These are phyloP conservation scores for Phytophthora pinifolia DNA, from an alignment of 352 stramenopile species.

Conservation along the genomic window DNA sequence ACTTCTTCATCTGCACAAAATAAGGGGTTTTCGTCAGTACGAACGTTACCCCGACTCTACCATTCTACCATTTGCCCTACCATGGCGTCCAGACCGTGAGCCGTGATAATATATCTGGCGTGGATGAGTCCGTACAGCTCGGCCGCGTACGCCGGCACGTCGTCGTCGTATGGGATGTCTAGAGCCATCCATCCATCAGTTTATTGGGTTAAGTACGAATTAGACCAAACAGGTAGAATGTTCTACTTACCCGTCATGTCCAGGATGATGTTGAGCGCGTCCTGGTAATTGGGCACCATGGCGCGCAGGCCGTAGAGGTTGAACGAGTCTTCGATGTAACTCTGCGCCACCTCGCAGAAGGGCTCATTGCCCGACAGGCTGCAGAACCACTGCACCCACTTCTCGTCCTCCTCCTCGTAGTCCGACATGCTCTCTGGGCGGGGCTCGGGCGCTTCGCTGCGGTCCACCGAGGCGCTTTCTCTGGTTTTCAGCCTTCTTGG, in stretches of 20 bases:
- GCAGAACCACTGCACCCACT: conserved; percentile 94
- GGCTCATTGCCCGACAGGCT: conserved; percentile 91
- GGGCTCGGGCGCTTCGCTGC: conserved; percentile 19
- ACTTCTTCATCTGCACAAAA: conserved; percentile 79
- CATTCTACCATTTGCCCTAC: conserved; percentile 26
- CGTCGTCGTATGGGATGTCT: conserved; percentile 90
- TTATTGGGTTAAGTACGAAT: conserved; percentile 1
- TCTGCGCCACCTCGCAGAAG: conserved; percentile 91
- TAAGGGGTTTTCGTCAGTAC: not conserved
- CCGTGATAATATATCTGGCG: conserved; percentile 90
- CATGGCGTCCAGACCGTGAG: conserved; percentile 88
- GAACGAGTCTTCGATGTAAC: conserved; percentile 95
- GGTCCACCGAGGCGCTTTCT: conserved; percentile 36
- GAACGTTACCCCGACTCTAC: not conserved
- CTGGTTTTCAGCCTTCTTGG: conserved; percentile 8
- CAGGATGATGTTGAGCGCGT: conserved; percentile 92
- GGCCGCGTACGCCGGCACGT: conserved; percentile 83
- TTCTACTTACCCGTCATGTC: conserved; percentile 72
- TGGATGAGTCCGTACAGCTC: conserved; percentile 91
- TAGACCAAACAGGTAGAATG: not conserved
- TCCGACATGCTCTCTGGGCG: conserved; percentile 64
- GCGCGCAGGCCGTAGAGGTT: conserved; percentile 91
- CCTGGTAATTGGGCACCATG: conserved; percentile 89
- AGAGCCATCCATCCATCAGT: conserved; percentile 20
- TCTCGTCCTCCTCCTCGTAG: conserved; percentile 92